Conservation (phyloP, 371 early-diverging fungal genomes). For the Mortierella sp. region DNA sequence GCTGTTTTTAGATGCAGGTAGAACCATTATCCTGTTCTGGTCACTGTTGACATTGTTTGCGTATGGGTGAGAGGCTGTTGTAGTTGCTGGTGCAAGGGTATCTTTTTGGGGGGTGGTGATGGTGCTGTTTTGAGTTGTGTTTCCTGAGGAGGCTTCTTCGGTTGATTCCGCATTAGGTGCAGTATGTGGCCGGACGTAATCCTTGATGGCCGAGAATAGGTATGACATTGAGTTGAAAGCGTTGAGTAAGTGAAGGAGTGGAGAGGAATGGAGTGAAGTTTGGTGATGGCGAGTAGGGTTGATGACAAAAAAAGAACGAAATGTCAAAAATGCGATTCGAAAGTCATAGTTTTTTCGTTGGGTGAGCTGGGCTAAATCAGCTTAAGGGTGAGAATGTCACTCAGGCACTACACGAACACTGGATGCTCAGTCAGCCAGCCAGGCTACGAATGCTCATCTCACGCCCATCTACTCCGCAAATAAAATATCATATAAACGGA, state of each 20-base stretch:
- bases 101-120: not conserved
- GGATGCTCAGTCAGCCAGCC: not conserved
- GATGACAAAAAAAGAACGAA: not conserved
- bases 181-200: slow-evolving; percentile 28
- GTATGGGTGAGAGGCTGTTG: slow-evolving; percentile 20
- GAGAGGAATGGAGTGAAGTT: not conserved
- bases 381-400: slow-evolving; percentile 10
- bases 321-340: not conserved
- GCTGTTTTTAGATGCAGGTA: slow-evolving; percentile 6
- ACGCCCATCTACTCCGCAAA: not conserved
- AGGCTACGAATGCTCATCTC: not conserved
- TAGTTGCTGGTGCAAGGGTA: slow-evolving; percentile 1
- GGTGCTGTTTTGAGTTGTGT: not conserved
- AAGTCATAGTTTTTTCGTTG: slow-evolving; percentile 37
- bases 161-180: not conserved
- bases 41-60: slow-evolving; percentile 9
- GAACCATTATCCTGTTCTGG: slow-evolving; percentile 41
- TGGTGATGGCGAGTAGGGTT: not conserved
- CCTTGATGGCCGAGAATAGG: slow-evolving; percentile 33
- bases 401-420: not conserved
- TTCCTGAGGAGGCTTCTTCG: not conserved
- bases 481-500: not conserved
- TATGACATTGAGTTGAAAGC: slow-evolving; percentile 26
- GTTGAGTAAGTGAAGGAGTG: not conserved
- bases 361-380: not conserved